A percentile compares a stretch with the other conserved stretches of the same genome.
Evolutionary conservation across 768 basidiomycete genomes (phyloP).

Genomic region (Pisolithus marmoratus): DNA sequence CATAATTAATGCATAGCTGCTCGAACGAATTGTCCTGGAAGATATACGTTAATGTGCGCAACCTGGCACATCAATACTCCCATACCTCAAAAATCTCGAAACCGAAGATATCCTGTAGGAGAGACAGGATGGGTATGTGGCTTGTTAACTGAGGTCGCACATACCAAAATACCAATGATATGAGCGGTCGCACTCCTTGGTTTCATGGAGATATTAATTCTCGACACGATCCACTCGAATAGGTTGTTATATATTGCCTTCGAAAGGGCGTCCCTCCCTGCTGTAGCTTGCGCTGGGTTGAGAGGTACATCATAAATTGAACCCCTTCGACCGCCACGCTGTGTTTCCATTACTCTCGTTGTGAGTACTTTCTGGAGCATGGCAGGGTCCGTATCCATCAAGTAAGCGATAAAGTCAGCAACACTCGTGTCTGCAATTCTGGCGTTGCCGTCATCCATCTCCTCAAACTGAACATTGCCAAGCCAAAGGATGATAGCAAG

Average conservation of each 20-base stretch:
- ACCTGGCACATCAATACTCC: background rate
- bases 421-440: constrained; percentile 74
- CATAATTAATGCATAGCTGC: constrained; percentile 99
- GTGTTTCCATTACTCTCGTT: constrained; percentile 83
- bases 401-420: constrained; percentile 92
- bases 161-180: constrained; percentile 86
- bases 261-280: constrained; percentile 87
- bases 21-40: constrained; percentile 88
- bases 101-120: constrained; percentile 85
- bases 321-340: constrained; percentile 85
- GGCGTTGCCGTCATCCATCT: constrained; percentile 88
- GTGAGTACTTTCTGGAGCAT: constrained; percentile 86
- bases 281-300: constrained; percentile 84
- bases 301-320: constrained; percentile 96
- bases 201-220: constrained; percentile 96
- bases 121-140: background rate
- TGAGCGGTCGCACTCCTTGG: constrained; percentile 66
- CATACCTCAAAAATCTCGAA: constrained; percentile 95
- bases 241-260: constrained; percentile 98
- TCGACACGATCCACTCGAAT: constrained; percentile 98
- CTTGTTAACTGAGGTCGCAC: constrained; percentile 11
- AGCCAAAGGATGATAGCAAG: constrained; percentile 92
- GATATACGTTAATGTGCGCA: background rate
- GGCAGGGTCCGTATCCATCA: constrained; percentile 81
- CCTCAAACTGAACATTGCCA: constrained; percentile 88